Base-by-base conservation (phyloP, 2,329 filamentous ascomycete species). In the Alternaria arborescens region DNA sequence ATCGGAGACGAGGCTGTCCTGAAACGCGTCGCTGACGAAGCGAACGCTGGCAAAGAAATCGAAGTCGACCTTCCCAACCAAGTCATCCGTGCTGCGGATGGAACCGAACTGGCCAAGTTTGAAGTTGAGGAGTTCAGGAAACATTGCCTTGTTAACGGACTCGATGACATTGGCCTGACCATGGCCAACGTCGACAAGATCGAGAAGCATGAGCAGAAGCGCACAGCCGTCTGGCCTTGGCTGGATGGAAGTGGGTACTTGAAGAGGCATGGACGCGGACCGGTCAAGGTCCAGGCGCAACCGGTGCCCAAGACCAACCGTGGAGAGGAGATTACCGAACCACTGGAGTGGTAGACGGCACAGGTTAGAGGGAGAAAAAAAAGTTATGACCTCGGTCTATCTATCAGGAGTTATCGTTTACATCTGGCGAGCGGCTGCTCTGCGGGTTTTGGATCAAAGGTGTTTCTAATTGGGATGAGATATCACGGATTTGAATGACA, bases 111-210 rank as follows among this genome's bases (percentile, higher is more conserved):
- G 54, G 90, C 90, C 74, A 80, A 81, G 41, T 98, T 98, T 74
- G 91, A 97, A 0, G 91, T 97, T 6, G 94, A 98, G 77, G 88
- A 91, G 81, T 98, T 98, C 85, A 85, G 93, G 77, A 97, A 96
- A 82, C 93, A 98, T 82, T 98, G 94, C 80, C 82, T 98, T 52
- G 80, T 97, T 72, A 97, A 98, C 76, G 94, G 94, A 0, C 88
- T 98, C 10, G 94, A 98, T 77, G 95, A 98, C 71, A 98, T 98
- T 73, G 94, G 94, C 36, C 82, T 98, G 66, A 98, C 94, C 6
- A 92, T 97, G 85, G 92, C 96, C 82, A 87, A 92, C 81, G 93
- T 95, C 66, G 90, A 93, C 64, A 93, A 97, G 85, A 97, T 98
- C 76, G 82, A 86, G 59, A 86, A 85, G 61, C 97, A 95, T 73